Evolutionary conservation across 345 rosid species (phyloP), one percentile per base, ranked within the genome.

Genomic region (Hibiscus tridactylites): DNA sequence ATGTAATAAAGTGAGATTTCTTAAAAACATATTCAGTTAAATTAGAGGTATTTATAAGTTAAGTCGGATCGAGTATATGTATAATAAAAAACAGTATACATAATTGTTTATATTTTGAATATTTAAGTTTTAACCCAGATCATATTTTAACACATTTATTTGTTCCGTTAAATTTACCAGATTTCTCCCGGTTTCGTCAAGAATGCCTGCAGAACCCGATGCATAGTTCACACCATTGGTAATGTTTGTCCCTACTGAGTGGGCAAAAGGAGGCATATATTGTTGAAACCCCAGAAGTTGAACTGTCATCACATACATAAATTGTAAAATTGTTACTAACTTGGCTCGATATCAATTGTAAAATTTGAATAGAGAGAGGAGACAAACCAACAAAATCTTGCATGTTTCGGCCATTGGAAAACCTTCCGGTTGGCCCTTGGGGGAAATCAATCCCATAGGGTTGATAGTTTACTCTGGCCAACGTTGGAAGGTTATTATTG

Each of bases 361-460:
- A 44, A 44, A 9, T 9, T 44, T 2, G 47, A 44, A 44, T 9
- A 39, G 44, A 37, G 37, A 4, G 47, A 37, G 58, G 9, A 58
- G 29, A 76, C 83, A 64, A 65, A 87, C 94, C 85, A 24, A 89
- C 74, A 39, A 79, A 39, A 67, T 89, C 95, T 0, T 83, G 80
- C 2, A 78, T 71, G 61, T 77, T 89, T 69, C 53, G 81, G n/a
- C 90, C 92, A 66, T 89, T 89, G 71, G 71, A 71, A 78, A 89
- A 89, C 60, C 95, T 81, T 60, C 95, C 92, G 1, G 88, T 84
- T 5, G 92, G 86, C 61, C 95, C 88, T 42, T 65, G 31, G 0
- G 84, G 70, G 13, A 77, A 86, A 65, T 89, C 90, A 31, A 84
- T 79, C 26, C 95, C 95, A 47, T 87, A 89, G 31, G 95, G 95